These are phyloP conservation scores for Penicillium steckii DNA, from an alignment of 495 filamentous ascomycete species.

Conservation along the genomic window DNA sequence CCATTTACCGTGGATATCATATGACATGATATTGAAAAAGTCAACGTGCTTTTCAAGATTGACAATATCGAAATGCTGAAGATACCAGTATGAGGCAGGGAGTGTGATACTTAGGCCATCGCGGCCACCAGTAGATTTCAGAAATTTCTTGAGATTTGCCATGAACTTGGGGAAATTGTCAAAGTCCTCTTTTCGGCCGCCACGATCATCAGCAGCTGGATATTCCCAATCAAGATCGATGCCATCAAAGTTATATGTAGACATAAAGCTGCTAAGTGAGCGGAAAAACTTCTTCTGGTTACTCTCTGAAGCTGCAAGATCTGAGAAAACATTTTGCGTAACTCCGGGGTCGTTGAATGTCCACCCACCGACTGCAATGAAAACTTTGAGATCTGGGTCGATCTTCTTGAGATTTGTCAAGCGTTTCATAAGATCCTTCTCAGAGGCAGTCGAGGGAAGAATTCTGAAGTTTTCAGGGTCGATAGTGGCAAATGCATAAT, in stretches of 20 bases:
- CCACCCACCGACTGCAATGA: slow-evolving; percentile 47
- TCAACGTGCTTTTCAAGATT: slow-evolving; percentile 42
- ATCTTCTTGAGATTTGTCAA: slow-evolving; percentile 36
- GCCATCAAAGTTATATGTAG: slow-evolving; percentile 51
- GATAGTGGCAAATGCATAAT: slow-evolving; percentile 30
- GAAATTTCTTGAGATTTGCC: slow-evolving; percentile 36
- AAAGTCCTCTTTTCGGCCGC: slow-evolving; percentile 37
- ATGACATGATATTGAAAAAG: slow-evolving; percentile 52
- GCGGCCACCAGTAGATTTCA: slow-evolving; percentile 22
- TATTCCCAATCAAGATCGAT: slow-evolving; percentile 62
- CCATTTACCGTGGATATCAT: slow-evolving; percentile 45
- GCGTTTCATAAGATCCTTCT: slow-evolving; percentile 13
- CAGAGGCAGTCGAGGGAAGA: neutral
- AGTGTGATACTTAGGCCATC: slow-evolving; percentile 41
- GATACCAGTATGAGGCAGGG: slow-evolving; percentile 39
- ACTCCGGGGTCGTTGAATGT: slow-evolving; percentile 32
- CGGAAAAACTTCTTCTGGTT: slow-evolving; percentile 45
- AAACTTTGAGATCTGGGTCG: slow-evolving; percentile 28
- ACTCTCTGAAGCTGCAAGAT: slow-evolving; percentile 22
- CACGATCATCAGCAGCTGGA: slow-evolving; percentile 38
- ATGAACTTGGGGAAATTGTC: slow-evolving; percentile 43
- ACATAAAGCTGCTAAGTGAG: slow-evolving; percentile 40
- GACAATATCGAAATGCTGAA: slow-evolving; percentile 43
- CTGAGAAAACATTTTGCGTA: slow-evolving; percentile 23
- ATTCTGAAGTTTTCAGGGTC: slow-evolving; percentile 37